phyloP scores from a whole-genome alignment of 768 basidiomycete genomes.

The Auricularia auricula-judae region DNA sequence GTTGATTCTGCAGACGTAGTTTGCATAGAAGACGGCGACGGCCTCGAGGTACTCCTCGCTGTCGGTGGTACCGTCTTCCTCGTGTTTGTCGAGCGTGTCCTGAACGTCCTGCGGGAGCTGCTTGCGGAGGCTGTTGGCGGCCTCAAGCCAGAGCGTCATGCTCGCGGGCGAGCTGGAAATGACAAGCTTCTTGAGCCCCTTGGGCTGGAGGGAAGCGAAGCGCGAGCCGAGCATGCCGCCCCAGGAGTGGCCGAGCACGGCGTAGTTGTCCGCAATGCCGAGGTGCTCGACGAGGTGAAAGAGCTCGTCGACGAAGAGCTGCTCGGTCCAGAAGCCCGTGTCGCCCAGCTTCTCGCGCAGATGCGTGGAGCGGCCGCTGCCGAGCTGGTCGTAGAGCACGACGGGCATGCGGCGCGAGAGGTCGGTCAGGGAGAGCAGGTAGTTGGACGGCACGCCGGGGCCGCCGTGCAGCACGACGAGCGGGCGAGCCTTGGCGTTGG shows the following conservation, averaged over 20 bases:
- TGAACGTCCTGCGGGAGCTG: constrained; percentile 31
- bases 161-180: constrained; percentile 35
- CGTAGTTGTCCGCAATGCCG: constrained; percentile 31
- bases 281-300: constrained; percentile 32
- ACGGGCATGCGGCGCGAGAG: constrained; percentile 31
- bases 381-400: constrained; percentile 47
- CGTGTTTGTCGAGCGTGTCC: constrained; percentile 32
- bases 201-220: constrained; percentile 28
- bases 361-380: constrained; percentile 35
- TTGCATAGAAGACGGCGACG: constrained; percentile 29
- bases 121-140: constrained; percentile 18
- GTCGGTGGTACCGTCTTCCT: constrained; percentile 32
- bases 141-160: constrained; percentile 31
- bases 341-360: constrained; percentile 26
- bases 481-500: constrained; percentile 14
- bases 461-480: constrained; percentile 38
- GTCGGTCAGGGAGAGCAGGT: constrained; percentile 29
- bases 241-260: constrained; percentile 33
- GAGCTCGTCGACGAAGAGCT: constrained; percentile 45
- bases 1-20: constrained; percentile 32
- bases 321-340: constrained; percentile 32
- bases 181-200: constrained; percentile 35
- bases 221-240: constrained; percentile 36
- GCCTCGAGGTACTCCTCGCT: constrained; percentile 35
- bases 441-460: constrained; percentile 33